phyloP scores from a whole-genome alignment of 176 grass and related monocot species.

The Eragrostis curvula region DNA sequence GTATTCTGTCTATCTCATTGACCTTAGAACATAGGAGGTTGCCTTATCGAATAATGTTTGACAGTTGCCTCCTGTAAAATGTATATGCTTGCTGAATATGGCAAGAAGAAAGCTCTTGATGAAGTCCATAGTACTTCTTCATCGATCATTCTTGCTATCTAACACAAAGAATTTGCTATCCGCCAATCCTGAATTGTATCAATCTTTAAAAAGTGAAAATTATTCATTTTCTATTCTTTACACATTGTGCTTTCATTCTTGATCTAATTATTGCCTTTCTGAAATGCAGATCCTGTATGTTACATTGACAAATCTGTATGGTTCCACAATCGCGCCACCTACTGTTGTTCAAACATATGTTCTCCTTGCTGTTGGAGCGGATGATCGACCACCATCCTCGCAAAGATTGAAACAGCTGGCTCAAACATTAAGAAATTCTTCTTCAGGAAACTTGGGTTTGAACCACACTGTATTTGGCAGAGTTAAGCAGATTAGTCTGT shows the following conservation, averaged over 20 bases:
- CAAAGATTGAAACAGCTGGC: constrained; percentile 73
- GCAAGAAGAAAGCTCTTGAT: neutral
- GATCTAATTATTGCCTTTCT: constrained; percentile 27
- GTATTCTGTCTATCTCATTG: neutral
- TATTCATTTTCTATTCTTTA: neutral
- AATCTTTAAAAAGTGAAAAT: neutral
- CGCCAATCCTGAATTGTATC: neutral
- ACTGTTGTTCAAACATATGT: constrained; percentile 69
- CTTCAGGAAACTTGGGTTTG: constrained; percentile 73
- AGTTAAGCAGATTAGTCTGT: constrained; percentile 81
- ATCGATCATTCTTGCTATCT: neutral
- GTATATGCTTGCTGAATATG: constrained; percentile 6
- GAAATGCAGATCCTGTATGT: constrained; percentile 72
- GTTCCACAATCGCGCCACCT: constrained; percentile 63
- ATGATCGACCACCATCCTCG: constrained; percentile 54
- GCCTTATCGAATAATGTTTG: constrained; percentile 16
- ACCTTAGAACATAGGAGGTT: constrained; percentile 12
- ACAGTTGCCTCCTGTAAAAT: neutral
- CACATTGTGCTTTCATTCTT: neutral
- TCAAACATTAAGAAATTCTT: constrained; percentile 67
- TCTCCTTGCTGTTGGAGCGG: constrained; percentile 62
- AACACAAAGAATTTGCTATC: neutral
- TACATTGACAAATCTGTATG: constrained; percentile 72
- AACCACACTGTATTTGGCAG: constrained; percentile 82
- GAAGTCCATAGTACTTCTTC: neutral